These are phyloP conservation scores for Nicotiana rustica DNA, from an alignment of 305 asterid genomes.

Conservation along the genomic window DNA sequence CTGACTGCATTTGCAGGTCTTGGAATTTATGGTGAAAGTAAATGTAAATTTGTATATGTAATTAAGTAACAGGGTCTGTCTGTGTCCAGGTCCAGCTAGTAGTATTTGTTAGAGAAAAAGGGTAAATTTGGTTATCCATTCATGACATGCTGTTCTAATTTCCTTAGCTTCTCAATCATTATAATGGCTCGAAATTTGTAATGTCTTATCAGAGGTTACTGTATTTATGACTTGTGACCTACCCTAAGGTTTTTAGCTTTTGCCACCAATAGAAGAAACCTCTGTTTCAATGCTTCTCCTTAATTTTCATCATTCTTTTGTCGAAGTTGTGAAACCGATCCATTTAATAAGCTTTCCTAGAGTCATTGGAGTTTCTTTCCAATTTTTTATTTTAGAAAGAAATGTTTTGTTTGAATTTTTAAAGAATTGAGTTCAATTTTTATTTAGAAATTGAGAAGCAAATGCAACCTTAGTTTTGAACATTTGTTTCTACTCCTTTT, in stretches of 20 bases:
- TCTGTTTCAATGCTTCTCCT: background rate
- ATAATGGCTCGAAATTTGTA: background rate
- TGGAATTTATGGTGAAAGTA: conserved; percentile 6
- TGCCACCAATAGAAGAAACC: conserved; percentile 19
- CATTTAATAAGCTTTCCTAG: background rate
- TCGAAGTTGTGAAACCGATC: background rate
- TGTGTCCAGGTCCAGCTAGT: too few species aligned
- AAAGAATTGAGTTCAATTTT: too few species aligned
- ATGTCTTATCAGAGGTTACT: background rate
- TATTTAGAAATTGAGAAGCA: too few species aligned
- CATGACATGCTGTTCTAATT: background rate
- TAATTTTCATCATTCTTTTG: conserved; percentile 16
- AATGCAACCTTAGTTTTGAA: too few species aligned
- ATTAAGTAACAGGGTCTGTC: too few species aligned
- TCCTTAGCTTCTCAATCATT: conserved; percentile 14
- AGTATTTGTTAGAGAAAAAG: too few species aligned
- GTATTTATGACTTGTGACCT: conserved; percentile 26
- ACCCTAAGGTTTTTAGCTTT: conserved; percentile 9
- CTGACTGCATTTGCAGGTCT: background rate
- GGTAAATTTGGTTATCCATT: too few species aligned
- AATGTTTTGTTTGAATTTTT: too few species aligned
- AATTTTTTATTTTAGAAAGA: too few species aligned
- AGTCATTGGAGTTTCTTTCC: too few species aligned
- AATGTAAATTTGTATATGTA: too few species aligned
- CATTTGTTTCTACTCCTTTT: too few species aligned